phyloP scores from a whole-genome alignment of 2,329 filamentous ascomycete genomes.

The Iodosphaeria phyllophila region DNA sequence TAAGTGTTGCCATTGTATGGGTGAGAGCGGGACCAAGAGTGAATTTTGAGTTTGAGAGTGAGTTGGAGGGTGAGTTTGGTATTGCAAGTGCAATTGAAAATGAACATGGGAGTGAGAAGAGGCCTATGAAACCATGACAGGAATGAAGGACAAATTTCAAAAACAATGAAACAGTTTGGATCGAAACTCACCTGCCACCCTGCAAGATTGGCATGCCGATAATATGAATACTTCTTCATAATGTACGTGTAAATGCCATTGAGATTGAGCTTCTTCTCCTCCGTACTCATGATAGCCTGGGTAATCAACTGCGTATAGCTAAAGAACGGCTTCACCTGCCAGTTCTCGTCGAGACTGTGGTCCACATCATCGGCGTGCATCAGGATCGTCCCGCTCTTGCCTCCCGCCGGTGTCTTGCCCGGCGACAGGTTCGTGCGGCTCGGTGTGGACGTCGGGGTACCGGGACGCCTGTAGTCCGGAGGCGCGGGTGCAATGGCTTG shows the following conservation, averaged over 20 bases:
- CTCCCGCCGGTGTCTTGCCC: constrained; percentile 20
- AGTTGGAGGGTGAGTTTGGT: too few relatives aligned
- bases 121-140: too few relatives aligned
- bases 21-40: too few relatives aligned
- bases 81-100: too few relatives aligned
- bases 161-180: constrained; percentile 1
- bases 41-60: too few relatives aligned
- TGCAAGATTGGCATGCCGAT: constrained; percentile 54
- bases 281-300: constrained; percentile 77
- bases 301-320: constrained; percentile 96
- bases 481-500: constrained; percentile 39
- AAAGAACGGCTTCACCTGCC: constrained; percentile 85
- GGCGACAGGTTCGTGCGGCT: constrained; percentile 13
- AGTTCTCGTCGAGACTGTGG: constrained; percentile 64
- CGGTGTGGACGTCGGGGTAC: constrained; percentile 35
- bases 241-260: constrained; percentile 92
- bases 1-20: too few relatives aligned
- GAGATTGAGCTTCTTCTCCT: constrained; percentile 76
- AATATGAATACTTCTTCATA: constrained; percentile 80
- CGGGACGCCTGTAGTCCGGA: constrained; percentile 39
- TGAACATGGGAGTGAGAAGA: too few relatives aligned
- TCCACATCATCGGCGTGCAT: constrained; percentile 43
- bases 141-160: too few relatives aligned
- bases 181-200: constrained; percentile 67
- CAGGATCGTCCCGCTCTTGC: constrained; percentile 20